Evolutionary conservation across 208 protist species (phyloP).

Genomic region (Acanthamoeba sp.): DNA sequence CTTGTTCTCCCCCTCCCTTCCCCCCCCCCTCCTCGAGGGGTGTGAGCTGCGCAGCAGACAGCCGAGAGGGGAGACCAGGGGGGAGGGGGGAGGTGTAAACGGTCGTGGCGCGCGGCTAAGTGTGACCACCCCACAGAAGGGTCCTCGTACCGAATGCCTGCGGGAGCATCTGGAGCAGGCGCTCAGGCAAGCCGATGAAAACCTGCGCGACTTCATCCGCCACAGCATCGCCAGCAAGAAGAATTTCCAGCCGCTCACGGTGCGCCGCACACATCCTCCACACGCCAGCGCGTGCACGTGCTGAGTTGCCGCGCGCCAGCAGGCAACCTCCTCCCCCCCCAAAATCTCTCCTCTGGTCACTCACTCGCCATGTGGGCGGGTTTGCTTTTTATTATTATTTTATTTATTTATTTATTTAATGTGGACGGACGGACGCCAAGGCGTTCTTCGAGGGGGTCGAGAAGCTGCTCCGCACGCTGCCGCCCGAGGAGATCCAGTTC

Average conservation of each 20-base stretch:
- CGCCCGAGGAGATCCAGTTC: not conserved
- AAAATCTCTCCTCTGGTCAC: too few relatives aligned
- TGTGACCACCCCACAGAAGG: not conserved
- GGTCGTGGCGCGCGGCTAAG: not conserved
- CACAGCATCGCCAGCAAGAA: not conserved
- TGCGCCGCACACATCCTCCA: not conserved
- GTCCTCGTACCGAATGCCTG: not conserved
- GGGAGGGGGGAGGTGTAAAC: too few relatives aligned
- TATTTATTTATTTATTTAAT: too few relatives aligned
- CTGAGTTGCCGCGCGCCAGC: too few relatives aligned
- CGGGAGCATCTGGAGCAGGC: slow-evolving; percentile 6
- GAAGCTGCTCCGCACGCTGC: not conserved
- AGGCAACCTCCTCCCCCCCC: too few relatives aligned
- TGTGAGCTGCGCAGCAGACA: too few relatives aligned
- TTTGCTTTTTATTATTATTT: too few relatives aligned
- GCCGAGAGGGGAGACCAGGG: too few relatives aligned
- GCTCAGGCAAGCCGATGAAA: not conserved
- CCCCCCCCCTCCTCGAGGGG: not conserved
- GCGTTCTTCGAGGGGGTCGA: not conserved
- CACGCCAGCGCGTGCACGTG: not conserved
- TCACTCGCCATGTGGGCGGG: too few relatives aligned
- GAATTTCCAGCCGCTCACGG: not conserved
- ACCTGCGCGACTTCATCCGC: not conserved
- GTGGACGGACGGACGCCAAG: too few relatives aligned
- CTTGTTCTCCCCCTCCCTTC: too few relatives aligned